These are phyloP conservation scores for Pseudogymnoascus sp. DNA, from an alignment of 2,329 filamentous ascomycete species.

Conservation along the genomic window DNA sequence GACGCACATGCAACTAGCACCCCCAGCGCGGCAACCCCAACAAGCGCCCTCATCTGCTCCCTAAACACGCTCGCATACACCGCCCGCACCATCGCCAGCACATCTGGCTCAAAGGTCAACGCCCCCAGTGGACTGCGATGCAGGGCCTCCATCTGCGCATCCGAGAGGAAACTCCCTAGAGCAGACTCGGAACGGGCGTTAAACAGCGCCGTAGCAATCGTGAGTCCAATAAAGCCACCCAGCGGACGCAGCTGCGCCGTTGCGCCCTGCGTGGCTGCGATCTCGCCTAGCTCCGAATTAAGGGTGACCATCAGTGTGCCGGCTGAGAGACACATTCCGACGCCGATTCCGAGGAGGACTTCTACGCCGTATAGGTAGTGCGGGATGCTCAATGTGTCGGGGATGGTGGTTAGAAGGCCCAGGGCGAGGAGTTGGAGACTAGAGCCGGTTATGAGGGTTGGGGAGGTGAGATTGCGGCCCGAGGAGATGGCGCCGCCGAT, in stretches of 20 bases:
- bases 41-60: background rate
- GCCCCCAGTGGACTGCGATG: background rate
- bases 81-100: background rate
- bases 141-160: background rate
- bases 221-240: conserved; percentile 50
- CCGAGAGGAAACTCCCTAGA: background rate
- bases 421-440: conserved; percentile 8
- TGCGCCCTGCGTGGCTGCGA: conserved; percentile 49
- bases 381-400: background rate
- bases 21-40: background rate
- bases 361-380: conserved; percentile 8
- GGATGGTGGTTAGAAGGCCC: conserved; percentile 10
- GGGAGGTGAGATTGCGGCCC: conserved; percentile 7
- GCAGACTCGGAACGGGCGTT: background rate
- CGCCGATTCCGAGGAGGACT: conserved; percentile 9
- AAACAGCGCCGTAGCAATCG: conserved; percentile 50
- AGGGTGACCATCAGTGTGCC: conserved; percentile 7
- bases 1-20: background rate
- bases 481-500: conserved; percentile 9
- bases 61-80: background rate
- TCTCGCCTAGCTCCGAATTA: background rate
- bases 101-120: background rate
- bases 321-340: conserved; percentile 10
- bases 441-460: conserved; percentile 6
- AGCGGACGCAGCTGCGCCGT: conserved; percentile 52